Conservation (phyloP, 768 basidiomycete genomes). For the Steccherinum ochraceum region DNA sequence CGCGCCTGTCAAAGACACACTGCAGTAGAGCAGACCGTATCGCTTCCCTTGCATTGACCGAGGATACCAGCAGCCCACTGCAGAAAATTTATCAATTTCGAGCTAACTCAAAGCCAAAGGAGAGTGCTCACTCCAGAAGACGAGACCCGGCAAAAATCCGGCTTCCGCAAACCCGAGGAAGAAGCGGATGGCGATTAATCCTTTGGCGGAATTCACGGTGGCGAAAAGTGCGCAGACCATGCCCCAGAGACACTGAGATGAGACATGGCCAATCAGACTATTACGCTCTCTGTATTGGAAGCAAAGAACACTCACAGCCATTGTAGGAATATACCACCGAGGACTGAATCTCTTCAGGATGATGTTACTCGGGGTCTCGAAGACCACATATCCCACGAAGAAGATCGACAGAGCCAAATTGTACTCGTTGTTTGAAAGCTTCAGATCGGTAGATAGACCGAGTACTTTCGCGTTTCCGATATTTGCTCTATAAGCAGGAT, state of each 20-base stretch:
- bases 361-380: conserved; percentile 36
- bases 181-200: conserved; percentile 35
- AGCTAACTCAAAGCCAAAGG: neutral
- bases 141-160: conserved; percentile 33
- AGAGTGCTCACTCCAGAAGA: conserved; percentile 24
- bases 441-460: conserved; percentile 18
- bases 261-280: too few species aligned
- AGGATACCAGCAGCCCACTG: conserved; percentile 38
- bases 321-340: conserved; percentile 29
- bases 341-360: conserved; percentile 29
- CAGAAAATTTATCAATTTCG: neutral
- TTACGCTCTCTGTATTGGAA: conserved; percentile 1
- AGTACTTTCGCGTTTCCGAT: conserved; percentile 27
- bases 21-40: conserved; percentile 23
- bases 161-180: conserved; percentile 32
- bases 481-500: conserved; percentile 17
- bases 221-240: conserved; percentile 23
- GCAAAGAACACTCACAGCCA: conserved; percentile 29
- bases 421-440: conserved; percentile 26
- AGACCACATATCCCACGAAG: conserved; percentile 34
- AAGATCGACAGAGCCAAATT: conserved; percentile 36
- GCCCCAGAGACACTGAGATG: conserved; percentile 25
- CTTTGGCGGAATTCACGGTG: conserved; percentile 18
- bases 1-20: conserved; percentile 18
- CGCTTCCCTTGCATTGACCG: conserved; percentile 17